Evolutionary conservation across 1,284 basidiomycete genomes (phyloP).

Genomic region (Fomitopsis palustris): DNA sequence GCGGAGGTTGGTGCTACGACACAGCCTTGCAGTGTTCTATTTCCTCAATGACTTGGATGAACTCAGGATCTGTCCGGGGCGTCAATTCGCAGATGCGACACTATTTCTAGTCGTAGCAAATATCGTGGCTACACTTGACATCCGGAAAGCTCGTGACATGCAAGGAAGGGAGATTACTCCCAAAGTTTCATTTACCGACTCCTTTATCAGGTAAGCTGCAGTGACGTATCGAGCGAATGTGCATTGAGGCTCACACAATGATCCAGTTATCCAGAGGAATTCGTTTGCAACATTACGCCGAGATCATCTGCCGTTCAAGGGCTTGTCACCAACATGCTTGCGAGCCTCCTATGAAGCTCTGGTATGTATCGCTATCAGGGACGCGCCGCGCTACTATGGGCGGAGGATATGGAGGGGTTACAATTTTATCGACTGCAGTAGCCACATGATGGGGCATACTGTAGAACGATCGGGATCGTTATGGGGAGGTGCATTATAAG

Average conservation of each 20-base stretch:
- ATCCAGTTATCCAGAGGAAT: neutral
- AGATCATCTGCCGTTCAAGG: no score
- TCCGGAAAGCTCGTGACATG: conserved; percentile 7
- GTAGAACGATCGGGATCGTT: no score
- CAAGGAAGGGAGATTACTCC: conserved; percentile 9
- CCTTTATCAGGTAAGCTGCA: neutral
- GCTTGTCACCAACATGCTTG: no score
- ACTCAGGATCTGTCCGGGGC: conserved; percentile 21
- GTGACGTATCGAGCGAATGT: neutral
- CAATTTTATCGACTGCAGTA: no score
- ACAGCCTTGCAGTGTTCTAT: no score
- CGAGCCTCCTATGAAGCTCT: no score
- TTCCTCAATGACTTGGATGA: no score
- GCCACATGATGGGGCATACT: no score
- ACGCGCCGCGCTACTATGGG: no score
- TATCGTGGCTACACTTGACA: conserved; percentile 15
- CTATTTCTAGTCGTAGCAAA: conserved; percentile 13
- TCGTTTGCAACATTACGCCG: neutral
- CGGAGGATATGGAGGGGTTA: no score
- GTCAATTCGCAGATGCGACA: conserved; percentile 10
- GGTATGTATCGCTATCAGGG: no score
- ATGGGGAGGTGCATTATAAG: no score
- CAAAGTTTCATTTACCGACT: neutral
- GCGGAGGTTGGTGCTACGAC: conserved; percentile 14
- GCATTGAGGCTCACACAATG: neutral